Base-by-base conservation (phyloP, 2,329 filamentous ascomycete species). In the Alternaria ventricosa region DNA sequence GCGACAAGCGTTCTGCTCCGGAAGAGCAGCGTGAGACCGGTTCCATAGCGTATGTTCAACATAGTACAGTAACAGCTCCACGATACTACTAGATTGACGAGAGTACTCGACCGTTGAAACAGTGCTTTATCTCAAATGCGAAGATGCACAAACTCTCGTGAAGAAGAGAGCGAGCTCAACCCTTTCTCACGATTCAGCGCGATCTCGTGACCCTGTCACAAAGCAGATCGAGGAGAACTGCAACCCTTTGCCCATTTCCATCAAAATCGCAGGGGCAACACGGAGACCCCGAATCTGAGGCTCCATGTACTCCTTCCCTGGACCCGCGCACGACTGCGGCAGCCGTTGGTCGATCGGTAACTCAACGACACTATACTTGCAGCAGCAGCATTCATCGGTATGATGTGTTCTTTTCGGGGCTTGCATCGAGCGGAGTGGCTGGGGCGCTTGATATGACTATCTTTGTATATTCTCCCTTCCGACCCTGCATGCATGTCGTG, bases 21-120 rank as follows among this genome's bases (percentile, higher is more conserved):
- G 30, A 53, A 53, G 53, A 57, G 44, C 55, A 28, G 55, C 55
- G 30, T 49, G 55, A 57, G 45, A 47, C 55, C 30, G 36, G 33
- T 30, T 50, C 33, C 15, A 57, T 64, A 66, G 61, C 61, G 56
- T 61, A 56, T 68, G 66, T 68, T 30, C 54, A 68, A 68, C 66
- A 68, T 68, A 47, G 61, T 64, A 68, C 66, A 64, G 54, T 58
- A 43, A 53, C 55, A 60, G 55, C 49, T 49, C 44, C 46, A 57
- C 53, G 15, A 57, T 58, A 28, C 25, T 46, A 25, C 51, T 59
- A 46, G 57, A 36, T 55, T 45, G 47, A 25, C 50, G 49, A 54
- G 47, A 41, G 33, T 20, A 36, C 13, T 53, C 49, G 49, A 53
- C 13, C 20, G 20, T 53, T 23, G 30, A n/a, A 41, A 53, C 27